phyloP scores from a whole-genome alignment of 2,329 filamentous ascomycete genomes.

The Capronia americana region DNA sequence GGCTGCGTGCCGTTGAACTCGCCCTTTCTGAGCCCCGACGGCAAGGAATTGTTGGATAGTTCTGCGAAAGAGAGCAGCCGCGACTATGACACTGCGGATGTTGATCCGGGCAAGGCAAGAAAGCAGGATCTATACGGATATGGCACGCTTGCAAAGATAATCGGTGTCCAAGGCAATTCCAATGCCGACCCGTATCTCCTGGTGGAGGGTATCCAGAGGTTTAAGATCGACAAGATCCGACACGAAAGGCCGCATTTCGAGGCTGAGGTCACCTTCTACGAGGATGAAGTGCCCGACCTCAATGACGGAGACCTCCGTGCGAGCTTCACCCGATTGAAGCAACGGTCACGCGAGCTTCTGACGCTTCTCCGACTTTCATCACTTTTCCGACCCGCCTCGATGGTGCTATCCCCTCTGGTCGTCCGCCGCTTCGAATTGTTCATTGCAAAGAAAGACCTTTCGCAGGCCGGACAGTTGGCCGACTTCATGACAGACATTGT shows the following conservation, averaged over 20 bases:
- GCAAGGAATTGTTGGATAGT: constrained; percentile 75
- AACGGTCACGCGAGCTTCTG: constrained; percentile 83
- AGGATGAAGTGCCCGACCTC: constrained; percentile 61
- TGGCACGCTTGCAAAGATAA: constrained; percentile 80
- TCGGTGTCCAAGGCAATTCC: constrained; percentile 76
- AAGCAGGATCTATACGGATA: constrained; percentile 80
- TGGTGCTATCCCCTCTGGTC: constrained; percentile 79
- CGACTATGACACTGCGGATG: constrained; percentile 45
- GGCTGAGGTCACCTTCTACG: constrained; percentile 73
- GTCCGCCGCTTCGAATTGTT: constrained; percentile 85
- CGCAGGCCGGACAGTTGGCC: constrained; percentile 82
- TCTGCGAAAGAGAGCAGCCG: constrained; percentile 57
- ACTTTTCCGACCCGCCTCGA: constrained; percentile 74
- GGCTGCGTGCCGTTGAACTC: constrained; percentile 87
- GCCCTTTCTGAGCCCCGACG: constrained; percentile 73
- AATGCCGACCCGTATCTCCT: constrained; percentile 80
- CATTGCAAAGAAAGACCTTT: constrained; percentile 79
- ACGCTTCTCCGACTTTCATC: constrained; percentile 83
- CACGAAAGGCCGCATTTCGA: constrained; percentile 87
- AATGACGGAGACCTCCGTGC: constrained; percentile 70
- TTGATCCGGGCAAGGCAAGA: constrained; percentile 65
- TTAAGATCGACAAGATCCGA: constrained; percentile 74
- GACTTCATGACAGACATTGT: constrained; percentile 97
- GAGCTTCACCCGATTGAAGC: constrained; percentile 80
- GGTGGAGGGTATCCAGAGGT: constrained; percentile 82